Evolutionary conservation across 148 eudicot species (phyloP), one percentile per base, ranked within the genome.

Genomic region (Diospyros lotus): DNA sequence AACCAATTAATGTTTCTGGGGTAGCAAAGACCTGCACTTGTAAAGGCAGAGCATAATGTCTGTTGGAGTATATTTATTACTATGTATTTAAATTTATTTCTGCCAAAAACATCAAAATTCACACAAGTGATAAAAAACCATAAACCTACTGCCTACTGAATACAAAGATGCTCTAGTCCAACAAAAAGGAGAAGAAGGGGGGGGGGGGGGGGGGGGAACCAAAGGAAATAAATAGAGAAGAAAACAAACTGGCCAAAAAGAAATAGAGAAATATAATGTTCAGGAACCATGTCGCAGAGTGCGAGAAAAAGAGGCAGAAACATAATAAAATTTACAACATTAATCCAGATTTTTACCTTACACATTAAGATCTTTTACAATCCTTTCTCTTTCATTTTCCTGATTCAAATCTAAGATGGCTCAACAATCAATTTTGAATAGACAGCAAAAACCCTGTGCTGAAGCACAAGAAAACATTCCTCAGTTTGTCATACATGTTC

Each of bases 1-100:
- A 91, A 68, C 98, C 98, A 82, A 91, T 93, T 76, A 88, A 73
- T 13, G 96, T 93, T 87, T 93, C 98, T 38, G 98, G 98, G 42
- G 92, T 93, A 58, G 98, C 96, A 89, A 89, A 93, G 73, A 91
- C 89, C 98, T 93, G 87, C 78, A 77, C 76, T 12, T 14, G 44
- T 71, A 63, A 69, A 42, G 38, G 60, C 46, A 64, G 70, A 62
- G 45, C 41, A 13, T 42, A 64, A 18, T 14, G 39, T 38, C 68
- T 8, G 55, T 11, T 41, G 63, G 50, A 74, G 28, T 58, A 7
- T 43, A 58, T 42, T 28, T 28, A 28, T 28, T 28, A 28, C 28
- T 28, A 28, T 28, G 28, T 28, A 28, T 28, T 28, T 28, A 28
- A 28, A 28, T 28, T 69, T 48, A 59, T 18, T 44, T 55, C 40